Evolutionary conservation across 257 asterid genomes (phyloP).

Genomic region (Fraxinus anomala): DNA sequence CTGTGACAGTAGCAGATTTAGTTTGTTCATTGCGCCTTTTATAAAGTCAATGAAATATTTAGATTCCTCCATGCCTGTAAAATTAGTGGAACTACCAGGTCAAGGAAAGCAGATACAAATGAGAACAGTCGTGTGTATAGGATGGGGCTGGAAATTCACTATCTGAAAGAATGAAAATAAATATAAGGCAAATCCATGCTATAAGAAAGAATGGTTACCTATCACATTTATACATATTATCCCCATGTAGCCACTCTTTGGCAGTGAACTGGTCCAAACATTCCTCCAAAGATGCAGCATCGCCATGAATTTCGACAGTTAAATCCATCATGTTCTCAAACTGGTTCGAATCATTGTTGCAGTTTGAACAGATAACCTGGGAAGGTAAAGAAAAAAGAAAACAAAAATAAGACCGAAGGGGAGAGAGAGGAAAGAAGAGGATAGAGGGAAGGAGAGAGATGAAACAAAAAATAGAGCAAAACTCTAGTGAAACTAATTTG

Average conservation of each 20-base stretch:
- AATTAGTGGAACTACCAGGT: background rate
- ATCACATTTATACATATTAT: conserved; percentile 96
- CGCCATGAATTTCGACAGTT: conserved; percentile 98
- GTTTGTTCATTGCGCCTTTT: too few species aligned
- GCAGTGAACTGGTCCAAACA: conserved; percentile 97
- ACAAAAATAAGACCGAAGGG: conserved; percentile 13
- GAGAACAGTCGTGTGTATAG: background rate
- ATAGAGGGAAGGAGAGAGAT: background rate
- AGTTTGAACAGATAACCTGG: conserved; percentile 87
- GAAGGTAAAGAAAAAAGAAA: conserved; percentile 22
- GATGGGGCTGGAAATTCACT: background rate
- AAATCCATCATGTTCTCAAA: conserved; percentile 98
- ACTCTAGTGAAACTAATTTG: background rate
- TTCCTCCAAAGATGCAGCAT: conserved; percentile 91
- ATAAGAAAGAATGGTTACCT: conserved; percentile 51
- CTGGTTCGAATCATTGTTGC: conserved; percentile 83
- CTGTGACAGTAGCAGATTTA: background rate
- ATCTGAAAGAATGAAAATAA: background rate
- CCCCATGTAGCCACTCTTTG: conserved; percentile 91
- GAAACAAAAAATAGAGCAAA: background rate
- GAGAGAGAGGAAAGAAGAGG: background rate
- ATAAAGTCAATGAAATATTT: background rate
- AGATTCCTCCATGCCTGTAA: background rate
- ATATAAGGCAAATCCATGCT: background rate
- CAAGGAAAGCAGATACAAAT: background rate